Evolutionary conservation across 2,329 filamentous ascomycete genomes (phyloP).

Genomic region (Fusarium napiforme): DNA sequence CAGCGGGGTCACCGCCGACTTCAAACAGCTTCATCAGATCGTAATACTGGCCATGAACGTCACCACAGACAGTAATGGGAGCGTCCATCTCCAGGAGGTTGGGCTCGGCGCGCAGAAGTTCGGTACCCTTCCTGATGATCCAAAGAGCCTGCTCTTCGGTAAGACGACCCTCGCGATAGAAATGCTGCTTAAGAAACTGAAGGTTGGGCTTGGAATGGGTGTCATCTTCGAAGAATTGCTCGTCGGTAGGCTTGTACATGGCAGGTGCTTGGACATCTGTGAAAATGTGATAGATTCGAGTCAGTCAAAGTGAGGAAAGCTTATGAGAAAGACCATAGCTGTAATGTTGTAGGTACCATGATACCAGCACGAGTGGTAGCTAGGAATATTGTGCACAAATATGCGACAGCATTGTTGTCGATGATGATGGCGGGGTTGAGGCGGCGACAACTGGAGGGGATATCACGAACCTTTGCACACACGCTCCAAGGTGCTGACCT

Average conservation of each 20-base stretch:
- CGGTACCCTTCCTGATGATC: conserved; percentile 89
- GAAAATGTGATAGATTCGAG: conserved; percentile 16
- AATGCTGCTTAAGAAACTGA: conserved; percentile 95
- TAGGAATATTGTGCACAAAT: conserved; percentile 9
- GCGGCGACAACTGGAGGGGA: conserved; percentile 30
- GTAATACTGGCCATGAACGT: conserved; percentile 99
- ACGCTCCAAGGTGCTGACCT: conserved; percentile 94
- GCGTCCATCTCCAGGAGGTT: conserved; percentile 99
- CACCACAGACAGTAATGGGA: conserved; percentile 97
- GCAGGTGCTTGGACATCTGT: conserved; percentile 97
- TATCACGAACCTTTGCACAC: conserved; percentile 90
- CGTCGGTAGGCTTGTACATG: conserved; percentile 89
- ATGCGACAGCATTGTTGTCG: conserved; percentile 25
- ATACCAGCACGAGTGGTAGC: background rate
- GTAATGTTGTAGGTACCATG: background rate
- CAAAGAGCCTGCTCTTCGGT: conserved; percentile 97
- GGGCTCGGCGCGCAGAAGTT: conserved; percentile 88
- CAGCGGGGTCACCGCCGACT: conserved; percentile 94
- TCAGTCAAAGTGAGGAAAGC: conserved; percentile 25
- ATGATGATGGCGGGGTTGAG: conserved; percentile 38
- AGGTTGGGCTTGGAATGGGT: conserved; percentile 91
- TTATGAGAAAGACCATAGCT: background rate
- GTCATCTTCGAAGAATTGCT: conserved; percentile 91
- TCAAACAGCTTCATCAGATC: conserved; percentile 99
- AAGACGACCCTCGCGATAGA: conserved; percentile 95